Evolutionary conservation across 2,329 filamentous ascomycete species (phyloP), one percentile per base, ranked within the genome.

Genomic region (Colletotrichum magnum): DNA sequence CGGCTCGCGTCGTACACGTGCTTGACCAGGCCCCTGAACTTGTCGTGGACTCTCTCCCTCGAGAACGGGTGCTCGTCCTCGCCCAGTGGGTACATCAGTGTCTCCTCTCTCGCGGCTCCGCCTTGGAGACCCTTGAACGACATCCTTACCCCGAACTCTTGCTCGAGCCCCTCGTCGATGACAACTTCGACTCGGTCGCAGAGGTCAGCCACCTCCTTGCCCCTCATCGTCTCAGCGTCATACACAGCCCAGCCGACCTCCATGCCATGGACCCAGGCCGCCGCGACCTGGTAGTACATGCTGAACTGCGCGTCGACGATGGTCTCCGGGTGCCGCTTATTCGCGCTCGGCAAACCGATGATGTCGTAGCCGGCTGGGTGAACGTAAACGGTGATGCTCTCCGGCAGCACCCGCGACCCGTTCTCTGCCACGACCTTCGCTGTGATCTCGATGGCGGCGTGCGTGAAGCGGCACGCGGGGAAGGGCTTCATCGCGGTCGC

Each of bases 301-400:
- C 74, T 76, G 67, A 77, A 76, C 53, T 77, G 76, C 13, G 71
- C 76, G 50, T 77, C 75, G 24, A 76, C 75, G 13, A 75, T 56
- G 32, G 72, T 77, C 65, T 72, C 70, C 2, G 75, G 75, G 13
- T 74, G 73, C 4, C 72, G 45, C 56, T 72, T 76, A 51, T 77
- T 77, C 9, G 73, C 64, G 5, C 71, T 67, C 1, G 69, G 69
- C n/a, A 65, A 64, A 16, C 74, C 72, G 3, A 76, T 72, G 53
- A 77, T 72, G 13, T 68, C 59, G 54, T 74, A 73, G 47, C 74
- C 73, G 15, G 69, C 70, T 3, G 74, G 71, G 6, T 64, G 70
- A 18, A 75, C 60, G 36, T 70, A 71, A 26, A 76, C 74, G 0
- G 56, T 67, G 62, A 76, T 71, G 21, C 58, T 53, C 18, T 71